Evolutionary conservation across 176 grass and related monocot species (phyloP).

Genomic region (Oryza longistaminata): DNA sequence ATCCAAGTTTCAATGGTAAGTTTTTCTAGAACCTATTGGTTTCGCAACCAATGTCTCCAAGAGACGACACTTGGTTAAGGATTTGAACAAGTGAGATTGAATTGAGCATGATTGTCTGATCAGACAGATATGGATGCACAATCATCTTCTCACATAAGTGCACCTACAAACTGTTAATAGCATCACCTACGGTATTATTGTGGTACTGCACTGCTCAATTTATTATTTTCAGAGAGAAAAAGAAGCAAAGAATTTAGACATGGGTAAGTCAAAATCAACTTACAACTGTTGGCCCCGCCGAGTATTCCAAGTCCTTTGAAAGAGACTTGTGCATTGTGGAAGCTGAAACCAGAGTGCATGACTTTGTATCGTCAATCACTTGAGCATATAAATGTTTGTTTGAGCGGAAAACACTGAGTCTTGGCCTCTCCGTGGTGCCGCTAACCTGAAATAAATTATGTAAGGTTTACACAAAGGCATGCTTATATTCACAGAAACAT

Average conservation of each 20-base stretch:
- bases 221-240: background rate
- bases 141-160: background rate
- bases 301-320: conserved; percentile 59
- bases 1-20: conserved; percentile 5
- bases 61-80: background rate
- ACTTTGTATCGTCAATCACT: conserved; percentile 94
- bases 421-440: conserved; percentile 84
- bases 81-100: background rate
- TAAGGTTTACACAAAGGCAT: background rate
- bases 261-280: conserved; percentile 30
- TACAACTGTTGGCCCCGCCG: conserved; percentile 87
- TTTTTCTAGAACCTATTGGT: background rate
- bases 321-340: conserved; percentile 94
- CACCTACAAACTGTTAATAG: background rate
- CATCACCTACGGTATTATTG: background rate
- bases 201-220: background rate
- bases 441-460: conserved; percentile 55
- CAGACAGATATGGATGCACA: background rate
- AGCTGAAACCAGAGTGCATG: conserved; percentile 80
- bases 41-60: background rate
- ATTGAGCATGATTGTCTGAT: background rate
- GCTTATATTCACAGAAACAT: background rate
- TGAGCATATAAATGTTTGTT: conserved; percentile 90
- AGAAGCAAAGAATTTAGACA: background rate
- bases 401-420: conserved; percentile 73